Percentiles rank a stretch among this genome's conserved stretches.
Evolutionary conservation across 352 stramenopile species (phyloP).

Genomic region (Hyaloperonospora brassicae): DNA sequence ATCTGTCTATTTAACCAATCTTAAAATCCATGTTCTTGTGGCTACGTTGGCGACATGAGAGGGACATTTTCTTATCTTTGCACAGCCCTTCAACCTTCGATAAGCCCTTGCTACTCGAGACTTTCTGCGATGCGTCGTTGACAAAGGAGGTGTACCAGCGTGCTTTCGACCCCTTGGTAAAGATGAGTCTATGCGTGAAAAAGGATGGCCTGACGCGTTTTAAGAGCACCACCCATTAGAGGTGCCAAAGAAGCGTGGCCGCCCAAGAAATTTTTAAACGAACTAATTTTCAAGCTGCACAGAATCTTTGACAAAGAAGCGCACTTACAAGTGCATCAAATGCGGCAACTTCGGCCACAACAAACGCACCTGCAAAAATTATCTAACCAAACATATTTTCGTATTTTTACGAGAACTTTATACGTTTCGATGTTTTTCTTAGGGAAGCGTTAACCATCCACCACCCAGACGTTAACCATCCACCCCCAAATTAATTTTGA

Average conservation of each 20-base stretch:
- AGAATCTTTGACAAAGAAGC: not conserved
- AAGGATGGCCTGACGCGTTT: not conserved
- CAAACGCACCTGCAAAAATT: not conserved
- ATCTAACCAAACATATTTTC: not conserved
- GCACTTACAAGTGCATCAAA: not conserved
- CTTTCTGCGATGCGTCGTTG: not conserved
- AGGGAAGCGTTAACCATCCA: too few species aligned
- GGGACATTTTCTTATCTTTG: not conserved
- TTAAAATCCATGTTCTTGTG: not conserved
- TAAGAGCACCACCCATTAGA: not conserved
- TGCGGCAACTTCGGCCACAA: not conserved
- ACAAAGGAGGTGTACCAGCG: not conserved
- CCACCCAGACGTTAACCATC: too few species aligned
- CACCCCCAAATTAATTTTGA: too few species aligned
- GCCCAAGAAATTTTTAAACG: not conserved
- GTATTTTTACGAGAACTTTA: not conserved
- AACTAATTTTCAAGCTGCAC: not conserved
- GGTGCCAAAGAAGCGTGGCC: not conserved
- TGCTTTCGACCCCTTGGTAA: not conserved
- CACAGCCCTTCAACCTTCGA: not conserved
- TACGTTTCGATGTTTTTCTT: not conserved
- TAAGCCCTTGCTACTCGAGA: not conserved
- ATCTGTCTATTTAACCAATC: not conserved
- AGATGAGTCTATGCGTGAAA: not conserved
- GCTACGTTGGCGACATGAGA: not conserved